Conservation (phyloP, 495 filamentous ascomycete genomes). For the Symbiotaphrina buchneri region DNA sequence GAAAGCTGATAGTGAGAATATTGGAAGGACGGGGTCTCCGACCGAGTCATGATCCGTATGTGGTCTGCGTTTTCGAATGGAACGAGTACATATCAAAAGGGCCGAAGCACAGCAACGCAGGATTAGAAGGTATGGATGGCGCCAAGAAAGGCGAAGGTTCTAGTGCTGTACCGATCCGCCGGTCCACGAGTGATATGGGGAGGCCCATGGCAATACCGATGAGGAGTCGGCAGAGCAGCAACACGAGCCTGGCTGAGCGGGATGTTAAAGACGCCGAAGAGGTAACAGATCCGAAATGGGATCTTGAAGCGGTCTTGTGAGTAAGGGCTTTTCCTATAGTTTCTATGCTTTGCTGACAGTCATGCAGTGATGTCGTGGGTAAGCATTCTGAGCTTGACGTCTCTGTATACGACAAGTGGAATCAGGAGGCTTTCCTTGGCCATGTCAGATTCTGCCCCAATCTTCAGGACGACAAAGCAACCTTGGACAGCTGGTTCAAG, state of each 20-base stretch:
- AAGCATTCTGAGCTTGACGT: slow-evolving; percentile 81
- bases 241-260: slow-evolving; percentile 56
- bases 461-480: slow-evolving; percentile 39
- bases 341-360: too few relatives aligned
- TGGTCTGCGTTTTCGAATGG: slow-evolving; percentile 90
- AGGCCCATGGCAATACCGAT: slow-evolving; percentile 87
- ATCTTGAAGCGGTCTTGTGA: slow-evolving; percentile 88
- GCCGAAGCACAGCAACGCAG: slow-evolving; percentile 23
- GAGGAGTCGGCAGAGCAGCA: slow-evolving; percentile 84
- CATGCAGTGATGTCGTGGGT: slow-evolving; percentile 69
- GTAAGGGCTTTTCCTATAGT: slow-evolving; percentile 15
- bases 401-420: slow-evolving; percentile 74
- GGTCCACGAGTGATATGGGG: slow-evolving; percentile 44
- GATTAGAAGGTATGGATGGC: slow-evolving; percentile 15
- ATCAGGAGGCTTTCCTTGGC: slow-evolving; percentile 76
- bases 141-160: slow-evolving; percentile 14
- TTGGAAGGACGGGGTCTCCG: slow-evolving; percentile 60
- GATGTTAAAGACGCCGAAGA: slow-evolving; percentile 34
- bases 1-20: slow-evolving; percentile 77
- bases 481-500: slow-evolving; percentile 68
- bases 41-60: slow-evolving; percentile 72
- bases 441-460: slow-evolving; percentile 61
- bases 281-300: slow-evolving; percentile 82
- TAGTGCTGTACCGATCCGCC: slow-evolving; percentile 35
- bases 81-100: slow-evolving; percentile 88